Evolutionary conservation across 495 filamentous ascomycete genomes (phyloP).

Genomic region (Cetradonia linearis): DNA sequence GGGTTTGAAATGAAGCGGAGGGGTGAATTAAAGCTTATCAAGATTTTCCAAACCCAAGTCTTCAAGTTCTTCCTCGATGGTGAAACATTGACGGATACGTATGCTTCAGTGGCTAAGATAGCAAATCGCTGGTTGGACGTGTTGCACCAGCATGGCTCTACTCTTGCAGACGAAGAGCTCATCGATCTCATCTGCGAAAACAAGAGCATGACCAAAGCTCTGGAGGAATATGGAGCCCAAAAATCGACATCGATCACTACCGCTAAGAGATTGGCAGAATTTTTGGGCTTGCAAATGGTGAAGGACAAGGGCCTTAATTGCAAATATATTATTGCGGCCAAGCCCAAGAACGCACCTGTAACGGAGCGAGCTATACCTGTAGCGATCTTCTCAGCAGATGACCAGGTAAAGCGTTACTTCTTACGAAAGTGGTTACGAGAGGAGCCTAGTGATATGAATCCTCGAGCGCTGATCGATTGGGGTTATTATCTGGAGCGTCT

Average conservation of each 20-base stretch:
- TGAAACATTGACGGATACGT: slow-evolving; percentile 73
- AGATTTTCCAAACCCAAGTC: slow-evolving; percentile 98
- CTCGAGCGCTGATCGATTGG: slow-evolving; percentile 83
- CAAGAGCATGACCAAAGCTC: slow-evolving; percentile 89
- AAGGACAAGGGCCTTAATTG: slow-evolving; percentile 98
- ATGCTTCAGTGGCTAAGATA: slow-evolving; percentile 84
- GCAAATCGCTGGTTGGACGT: slow-evolving; percentile 96
- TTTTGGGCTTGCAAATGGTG: slow-evolving; percentile 94
- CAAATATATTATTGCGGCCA: slow-evolving; percentile 95
- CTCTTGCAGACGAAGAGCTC: slow-evolving; percentile 87
- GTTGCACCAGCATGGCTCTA: slow-evolving; percentile 71
- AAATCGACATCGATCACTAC: slow-evolving; percentile 99
- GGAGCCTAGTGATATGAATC: slow-evolving; percentile 88
- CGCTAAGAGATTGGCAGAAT: slow-evolving; percentile 89
- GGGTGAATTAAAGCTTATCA: slow-evolving; percentile 98
- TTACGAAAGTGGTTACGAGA: slow-evolving; percentile 91
- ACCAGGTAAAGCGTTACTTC: slow-evolving; percentile 76
- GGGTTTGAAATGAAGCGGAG: slow-evolving; percentile 96
- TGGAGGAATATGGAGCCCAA: slow-evolving; percentile 89
- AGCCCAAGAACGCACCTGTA: slow-evolving; percentile 78
- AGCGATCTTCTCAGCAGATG: slow-evolving; percentile 92
- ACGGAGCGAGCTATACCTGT: slow-evolving; percentile 92
- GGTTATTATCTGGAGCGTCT: slow-evolving; percentile 91
- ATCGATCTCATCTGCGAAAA: slow-evolving; percentile 99
- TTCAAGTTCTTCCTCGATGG: slow-evolving; percentile 99